Evolutionary conservation across 176 grass and related monocot genomes (phyloP).

Genomic region (Carex littledalei): DNA sequence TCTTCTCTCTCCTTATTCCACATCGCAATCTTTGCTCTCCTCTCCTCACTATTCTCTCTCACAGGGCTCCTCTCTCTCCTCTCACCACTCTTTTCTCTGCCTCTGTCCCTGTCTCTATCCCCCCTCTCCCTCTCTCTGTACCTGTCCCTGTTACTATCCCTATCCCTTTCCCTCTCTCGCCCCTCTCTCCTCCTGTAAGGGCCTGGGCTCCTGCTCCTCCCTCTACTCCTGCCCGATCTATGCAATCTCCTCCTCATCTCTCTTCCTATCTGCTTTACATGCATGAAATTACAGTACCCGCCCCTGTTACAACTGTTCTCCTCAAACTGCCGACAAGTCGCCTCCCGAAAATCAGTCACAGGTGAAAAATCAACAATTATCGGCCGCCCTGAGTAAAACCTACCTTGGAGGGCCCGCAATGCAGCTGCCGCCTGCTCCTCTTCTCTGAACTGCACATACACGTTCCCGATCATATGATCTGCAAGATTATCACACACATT

Average conservation of each 20-base stretch:
- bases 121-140: slow-evolving; percentile 47
- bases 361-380: slow-evolving; percentile 96
- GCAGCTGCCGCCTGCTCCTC: slow-evolving; percentile 75
- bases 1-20: slow-evolving; percentile 80
- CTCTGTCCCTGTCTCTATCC: slow-evolving; percentile 45
- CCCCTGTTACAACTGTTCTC: slow-evolving; percentile 91
- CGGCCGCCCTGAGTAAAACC: slow-evolving; percentile 80
- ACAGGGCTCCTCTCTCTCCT: slow-evolving; percentile 35
- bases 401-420: slow-evolving; percentile 55
- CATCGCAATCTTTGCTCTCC: slow-evolving; percentile 72
- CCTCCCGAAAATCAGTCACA: slow-evolving; percentile 90
- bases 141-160: slow-evolving; percentile 20
- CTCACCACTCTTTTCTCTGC: slow-evolving; percentile 32
- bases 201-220: slow-evolving; percentile 54
- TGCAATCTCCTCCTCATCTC: slow-evolving; percentile 67
- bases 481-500: slow-evolving; percentile 93
- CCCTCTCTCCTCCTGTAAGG: slow-evolving; percentile 33
- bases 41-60: slow-evolving; percentile 77
- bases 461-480: slow-evolving; percentile 95
- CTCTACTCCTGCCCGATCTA: slow-evolving; percentile 33
- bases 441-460: slow-evolving; percentile 86
- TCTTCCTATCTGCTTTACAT: slow-evolving; percentile 69
- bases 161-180: slow-evolving; percentile 13
- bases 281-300: slow-evolving; percentile 97
- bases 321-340: slow-evolving; percentile 83